These are phyloP conservation scores for Leccinum variicolor DNA, from an alignment of 768 basidiomycete species.

Conservation along the genomic window DNA sequence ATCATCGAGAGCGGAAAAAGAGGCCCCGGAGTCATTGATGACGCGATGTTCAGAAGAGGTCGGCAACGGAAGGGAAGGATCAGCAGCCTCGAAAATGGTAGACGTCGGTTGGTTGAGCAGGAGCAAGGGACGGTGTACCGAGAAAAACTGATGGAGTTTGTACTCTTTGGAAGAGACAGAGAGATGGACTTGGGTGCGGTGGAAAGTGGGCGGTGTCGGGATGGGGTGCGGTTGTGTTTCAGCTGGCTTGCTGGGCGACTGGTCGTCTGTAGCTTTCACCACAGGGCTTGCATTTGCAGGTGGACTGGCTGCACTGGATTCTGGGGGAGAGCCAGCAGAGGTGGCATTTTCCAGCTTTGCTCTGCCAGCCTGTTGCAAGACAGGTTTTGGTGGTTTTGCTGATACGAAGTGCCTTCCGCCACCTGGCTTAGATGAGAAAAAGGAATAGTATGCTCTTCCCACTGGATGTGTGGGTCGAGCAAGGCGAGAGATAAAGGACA, in stretches of 20 bases:
- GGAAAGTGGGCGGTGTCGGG: constrained; percentile 7
- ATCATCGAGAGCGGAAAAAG: constrained; percentile 36
- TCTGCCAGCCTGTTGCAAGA: constrained; percentile 32
- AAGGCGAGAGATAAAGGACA: constrained; percentile 53
- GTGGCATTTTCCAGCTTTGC: constrained; percentile 42
- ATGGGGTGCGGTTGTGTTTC: constrained; percentile 19
- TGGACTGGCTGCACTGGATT: constrained; percentile 18
- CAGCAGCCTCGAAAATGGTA: constrained; percentile 45
- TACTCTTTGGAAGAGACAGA: constrained; percentile 63
- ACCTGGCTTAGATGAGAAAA: constrained; percentile 76
- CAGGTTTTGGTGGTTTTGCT: constrained; percentile 57
- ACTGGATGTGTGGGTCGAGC: constrained; percentile 45
- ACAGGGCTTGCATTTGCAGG: constrained; percentile 9
- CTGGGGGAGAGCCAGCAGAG: constrained; percentile 30
- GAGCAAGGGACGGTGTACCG: constrained; percentile 74
- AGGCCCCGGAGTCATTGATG: constrained; percentile 26
- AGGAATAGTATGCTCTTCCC: constrained; percentile 68
- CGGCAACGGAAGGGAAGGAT: constrained; percentile 19
- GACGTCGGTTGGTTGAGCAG: constrained; percentile 61
- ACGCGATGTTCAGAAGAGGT: constrained; percentile 18
- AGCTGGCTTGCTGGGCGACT: constrained; percentile 22
- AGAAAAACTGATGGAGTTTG: constrained; percentile 83
- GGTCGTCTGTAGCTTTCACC: constrained; percentile 28
- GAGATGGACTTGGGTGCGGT: constrained; percentile 42
- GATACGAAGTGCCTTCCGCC: constrained; percentile 74